These are phyloP conservation scores for Leishmania lainsoni DNA, from an alignment of 208 protist species.

Conservation along the genomic window DNA sequence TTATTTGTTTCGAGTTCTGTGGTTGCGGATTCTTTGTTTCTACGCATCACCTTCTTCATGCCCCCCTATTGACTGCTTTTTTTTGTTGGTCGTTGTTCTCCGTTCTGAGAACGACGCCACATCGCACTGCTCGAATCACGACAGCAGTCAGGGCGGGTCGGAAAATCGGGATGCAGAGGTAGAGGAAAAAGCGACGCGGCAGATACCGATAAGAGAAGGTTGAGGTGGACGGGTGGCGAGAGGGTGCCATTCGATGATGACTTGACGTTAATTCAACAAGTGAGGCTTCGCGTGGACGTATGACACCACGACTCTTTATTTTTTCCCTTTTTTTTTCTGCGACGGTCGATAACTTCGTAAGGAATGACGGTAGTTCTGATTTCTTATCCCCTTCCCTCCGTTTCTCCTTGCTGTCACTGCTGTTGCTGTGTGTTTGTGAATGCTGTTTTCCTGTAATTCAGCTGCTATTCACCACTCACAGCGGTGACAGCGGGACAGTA, in stretches of 20 bases:
- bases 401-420: neutral
- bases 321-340: conserved; percentile 9
- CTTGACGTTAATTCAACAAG: conserved; percentile 12
- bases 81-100: neutral
- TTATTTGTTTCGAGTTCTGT: neutral
- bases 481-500: neutral
- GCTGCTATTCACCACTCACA: neutral
- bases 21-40: neutral
- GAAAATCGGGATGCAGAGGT: neutral
- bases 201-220: neutral
- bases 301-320: conserved; percentile 22
- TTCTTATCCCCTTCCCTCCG: neutral
- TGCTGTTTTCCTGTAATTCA: neutral
- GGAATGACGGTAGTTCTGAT: conserved; percentile 8
- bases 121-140: too few species aligned
- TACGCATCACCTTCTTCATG: neutral
- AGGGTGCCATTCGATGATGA: conserved; percentile 9
- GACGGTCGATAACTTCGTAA: conserved; percentile 12
- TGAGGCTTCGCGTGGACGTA: conserved; percentile 21
- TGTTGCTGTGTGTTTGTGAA: conserved; percentile 4
- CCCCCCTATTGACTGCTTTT: neutral
- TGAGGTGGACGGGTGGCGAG: conserved; percentile 1
- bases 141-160: neutral
- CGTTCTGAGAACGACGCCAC: neutral
- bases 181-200: neutral